Percentiles rank a stretch among this genome's conserved stretches.
Conservation (phyloP, 2,329 filamentous ascomycete species). For the Fonsecaea nubica region DNA sequence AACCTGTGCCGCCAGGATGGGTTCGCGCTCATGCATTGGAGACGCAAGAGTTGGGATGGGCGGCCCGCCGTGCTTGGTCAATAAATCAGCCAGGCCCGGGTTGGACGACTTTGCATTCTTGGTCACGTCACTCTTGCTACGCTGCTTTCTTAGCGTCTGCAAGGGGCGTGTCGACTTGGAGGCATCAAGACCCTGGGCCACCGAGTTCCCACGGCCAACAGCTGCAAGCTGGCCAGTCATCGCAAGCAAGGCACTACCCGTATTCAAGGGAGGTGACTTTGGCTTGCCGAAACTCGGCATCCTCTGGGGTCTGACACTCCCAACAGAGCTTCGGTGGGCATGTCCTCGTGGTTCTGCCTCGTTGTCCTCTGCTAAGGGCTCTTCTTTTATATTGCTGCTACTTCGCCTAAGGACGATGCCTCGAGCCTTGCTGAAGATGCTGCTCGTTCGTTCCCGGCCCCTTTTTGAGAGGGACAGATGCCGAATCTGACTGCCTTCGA, state of each 20-base stretch:
- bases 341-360: constrained; percentile 15
- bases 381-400: constrained; percentile 54
- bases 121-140: constrained; percentile 65
- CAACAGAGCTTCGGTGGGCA: constrained; percentile 38
- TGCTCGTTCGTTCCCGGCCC: constrained; percentile 52
- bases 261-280: constrained; percentile 51
- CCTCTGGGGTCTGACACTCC: constrained; percentile 44
- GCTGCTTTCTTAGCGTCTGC: constrained; percentile 45
- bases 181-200: constrained; percentile 59
- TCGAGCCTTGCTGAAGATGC: constrained; percentile 48
- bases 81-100: constrained; percentile 57
- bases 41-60: constrained; percentile 63
- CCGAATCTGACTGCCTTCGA: constrained; percentile 51
- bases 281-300: constrained; percentile 49
- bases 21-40: constrained; percentile 48
- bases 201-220: constrained; percentile 62
- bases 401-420: constrained; percentile 50
- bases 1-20: constrained; percentile 32
- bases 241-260: constrained; percentile 50
- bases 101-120: constrained; percentile 47
- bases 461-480: constrained; percentile 48
- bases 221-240: constrained; percentile 55
- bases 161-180: constrained; percentile 38
- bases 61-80: constrained; percentile 64
- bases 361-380: constrained; percentile 35